Evolutionary conservation across 805 yeast species (phyloP), one percentile per base, ranked within the genome.

Genomic region (Kuraishia ogatae): DNA sequence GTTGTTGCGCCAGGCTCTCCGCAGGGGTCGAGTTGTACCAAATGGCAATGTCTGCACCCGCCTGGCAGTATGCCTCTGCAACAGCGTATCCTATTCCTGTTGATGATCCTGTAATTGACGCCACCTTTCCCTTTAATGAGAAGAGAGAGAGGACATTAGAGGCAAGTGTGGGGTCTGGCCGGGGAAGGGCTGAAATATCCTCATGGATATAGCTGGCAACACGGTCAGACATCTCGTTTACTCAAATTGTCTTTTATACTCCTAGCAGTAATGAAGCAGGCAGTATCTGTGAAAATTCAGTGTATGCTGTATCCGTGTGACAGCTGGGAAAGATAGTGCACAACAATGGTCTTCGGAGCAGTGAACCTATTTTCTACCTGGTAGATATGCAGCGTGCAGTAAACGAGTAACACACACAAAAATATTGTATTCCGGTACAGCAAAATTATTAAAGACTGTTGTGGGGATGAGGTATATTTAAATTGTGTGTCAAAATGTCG

Each of bases 61-160:
- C 93, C 71, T 87, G 92, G 48, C 90, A 88, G 62, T 73, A 87
- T 2, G 89, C 91, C 68, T 83, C 89, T 39, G 93, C 96, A 21
- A 89, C 85, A 1, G 89, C 89, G 61, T 70, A 78, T 17, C 96
- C 96, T 60, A 89, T 89, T 21, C 96, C 96, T 46, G 84, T 77
- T n/a, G 93, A 85, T 7, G 89, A 86, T 29, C 96, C 96, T 11
- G 94, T 85, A 55, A 89, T 79, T 1, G 88, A 80, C 3, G 94
- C 94, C n/a, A 84, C 89, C 71, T 87, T 89, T 22, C 94, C 94
- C 72, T 84, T 84, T 59, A 89, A 77, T 2, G 89, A 83, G 70
- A 89, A 89, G 60, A 87, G 73, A 39, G 69, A 69, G 43, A 35
- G 43, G n/a, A 35, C 43, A 15, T 35, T 17, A 17, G 43, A 35